A percentile compares a stretch with the other conserved stretches of the same genome.
phyloP scores from a whole-genome alignment of 1,284 basidiomycete genomes.

The Cutaneotrichosporon mucoides region DNA sequence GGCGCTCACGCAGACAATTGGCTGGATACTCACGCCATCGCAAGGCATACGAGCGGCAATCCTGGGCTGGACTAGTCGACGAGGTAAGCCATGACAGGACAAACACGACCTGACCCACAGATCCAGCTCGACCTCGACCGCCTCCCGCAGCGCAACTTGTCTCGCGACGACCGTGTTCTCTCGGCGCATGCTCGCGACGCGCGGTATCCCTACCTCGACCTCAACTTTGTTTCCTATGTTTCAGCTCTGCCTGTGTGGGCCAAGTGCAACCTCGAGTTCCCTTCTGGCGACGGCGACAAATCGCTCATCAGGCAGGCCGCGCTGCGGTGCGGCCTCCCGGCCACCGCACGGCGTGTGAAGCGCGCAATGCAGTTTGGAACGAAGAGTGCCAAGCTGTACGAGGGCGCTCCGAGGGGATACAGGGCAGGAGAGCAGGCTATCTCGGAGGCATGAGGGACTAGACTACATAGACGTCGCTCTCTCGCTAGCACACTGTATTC shows the following conservation, averaged over 20 bases:
- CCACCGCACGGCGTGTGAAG: slow-evolving; percentile 72
- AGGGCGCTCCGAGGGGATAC: slow-evolving; percentile 17
- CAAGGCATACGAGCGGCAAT: slow-evolving; percentile 62
- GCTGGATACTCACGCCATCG: slow-evolving; percentile 92
- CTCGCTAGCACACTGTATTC: too few relatives aligned
- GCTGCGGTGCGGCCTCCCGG: slow-evolving; percentile 61
- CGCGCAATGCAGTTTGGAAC: slow-evolving; percentile 97
- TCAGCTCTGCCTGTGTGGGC: slow-evolving; percentile 68
- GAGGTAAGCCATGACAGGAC: slow-evolving; percentile 58
- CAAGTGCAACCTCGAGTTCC: slow-evolving; percentile 64
- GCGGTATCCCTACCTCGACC: slow-evolving; percentile 82
- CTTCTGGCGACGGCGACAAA: slow-evolving; percentile 75
- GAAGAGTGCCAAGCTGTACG: slow-evolving; percentile 73
- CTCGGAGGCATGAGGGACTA: too few relatives aligned
- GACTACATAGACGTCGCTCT: too few relatives aligned
- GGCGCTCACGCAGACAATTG: slow-evolving; percentile 54
- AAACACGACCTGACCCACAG: slow-evolving; percentile 48
- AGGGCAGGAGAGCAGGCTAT: slow-evolving; percentile 23
- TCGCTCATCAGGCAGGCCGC: slow-evolving; percentile 70
- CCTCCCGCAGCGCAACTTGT: slow-evolving; percentile 83
- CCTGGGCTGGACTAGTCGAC: slow-evolving; percentile 69
- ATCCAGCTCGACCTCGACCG: slow-evolving; percentile 89
- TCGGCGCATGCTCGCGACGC: slow-evolving; percentile 85
- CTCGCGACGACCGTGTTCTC: slow-evolving; percentile 87
- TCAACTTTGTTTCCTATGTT: slow-evolving; percentile 69